phyloP scores from a whole-genome alignment of 2,329 filamentous ascomycete species.

The Pseudocercospora eumusae region DNA sequence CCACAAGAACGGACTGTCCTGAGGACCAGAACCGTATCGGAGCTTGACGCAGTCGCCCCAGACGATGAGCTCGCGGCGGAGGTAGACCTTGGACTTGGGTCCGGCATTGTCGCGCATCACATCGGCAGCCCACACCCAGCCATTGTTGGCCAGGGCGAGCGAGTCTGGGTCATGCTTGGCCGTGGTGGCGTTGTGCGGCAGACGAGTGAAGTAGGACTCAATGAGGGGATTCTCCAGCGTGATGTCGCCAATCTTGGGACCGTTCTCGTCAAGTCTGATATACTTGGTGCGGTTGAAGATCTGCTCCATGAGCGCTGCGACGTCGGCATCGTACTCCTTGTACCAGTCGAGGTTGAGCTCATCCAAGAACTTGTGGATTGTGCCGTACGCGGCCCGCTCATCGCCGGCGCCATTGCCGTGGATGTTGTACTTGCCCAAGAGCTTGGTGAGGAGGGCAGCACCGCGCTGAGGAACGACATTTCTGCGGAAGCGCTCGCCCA shows the following conservation, averaged over 20 bases:
- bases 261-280: slow-evolving; percentile 85
- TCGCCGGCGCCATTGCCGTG: slow-evolving; percentile 53
- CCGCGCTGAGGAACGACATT: slow-evolving; percentile 67
- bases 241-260: slow-evolving; percentile 81
- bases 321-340: slow-evolving; percentile 84
- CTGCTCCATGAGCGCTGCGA: slow-evolving; percentile 81
- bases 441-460: slow-evolving; percentile 66
- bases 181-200: slow-evolving; percentile 77
- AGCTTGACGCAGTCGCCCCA: slow-evolving; percentile 99
- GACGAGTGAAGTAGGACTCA: slow-evolving; percentile 90
- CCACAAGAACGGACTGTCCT: slow-evolving; percentile 94
- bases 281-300: slow-evolving; percentile 95
- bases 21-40: slow-evolving; percentile 75
- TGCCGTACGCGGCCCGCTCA: slow-evolving; percentile 56
- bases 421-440: slow-evolving; percentile 69
- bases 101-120: slow-evolving; percentile 93
- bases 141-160: slow-evolving; percentile 87
- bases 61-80: slow-evolving; percentile 93
- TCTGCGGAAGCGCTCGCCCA: slow-evolving; percentile 79
- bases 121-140: slow-evolving; percentile 98
- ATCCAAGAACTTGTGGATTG: slow-evolving; percentile 65
- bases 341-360: slow-evolving; percentile 87
- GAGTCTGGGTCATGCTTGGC: slow-evolving; percentile 73
- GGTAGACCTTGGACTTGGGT: slow-evolving; percentile 83
- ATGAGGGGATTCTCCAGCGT: slow-evolving; percentile 76